Conservation (phyloP, 1,139 yeast genomes). For the Sugiyamaella grinbergsii region DNA sequence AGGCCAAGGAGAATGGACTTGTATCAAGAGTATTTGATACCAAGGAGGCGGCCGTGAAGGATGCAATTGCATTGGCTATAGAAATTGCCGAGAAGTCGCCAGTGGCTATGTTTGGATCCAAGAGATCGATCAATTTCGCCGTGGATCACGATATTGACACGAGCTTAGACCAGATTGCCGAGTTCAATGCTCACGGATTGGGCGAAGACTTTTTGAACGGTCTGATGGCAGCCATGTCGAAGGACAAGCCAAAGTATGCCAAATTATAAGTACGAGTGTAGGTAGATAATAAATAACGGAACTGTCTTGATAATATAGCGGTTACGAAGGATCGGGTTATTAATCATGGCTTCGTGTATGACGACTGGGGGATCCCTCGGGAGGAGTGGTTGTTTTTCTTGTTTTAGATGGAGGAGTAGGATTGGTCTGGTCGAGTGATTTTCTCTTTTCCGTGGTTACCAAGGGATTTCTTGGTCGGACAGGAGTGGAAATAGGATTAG, state of each 20-base stretch:
- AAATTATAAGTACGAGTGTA: conserved; percentile 32
- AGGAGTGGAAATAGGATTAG: too few relatives aligned
- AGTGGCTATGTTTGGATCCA: conserved; percentile 71
- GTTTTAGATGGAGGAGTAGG: background rate
- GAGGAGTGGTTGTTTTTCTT: background rate
- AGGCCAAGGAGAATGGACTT: conserved; percentile 59
- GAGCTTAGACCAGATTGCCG: conserved; percentile 58
- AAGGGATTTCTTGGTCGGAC: too few relatives aligned
- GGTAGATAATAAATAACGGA: background rate
- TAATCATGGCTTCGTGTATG: conserved; percentile 15
- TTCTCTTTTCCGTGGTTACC: too few relatives aligned
- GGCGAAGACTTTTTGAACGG: conserved; percentile 43
- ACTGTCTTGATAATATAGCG: background rate
- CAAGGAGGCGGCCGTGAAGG: conserved; percentile 53
- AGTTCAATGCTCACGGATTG: conserved; percentile 52
- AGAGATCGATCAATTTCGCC: conserved; percentile 57
- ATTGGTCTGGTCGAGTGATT: background rate
- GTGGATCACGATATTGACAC: conserved; percentile 49
- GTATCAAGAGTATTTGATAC: conserved; percentile 53
- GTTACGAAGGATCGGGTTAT: background rate
- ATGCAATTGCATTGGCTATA: conserved; percentile 55
- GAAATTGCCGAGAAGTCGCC: conserved; percentile 52
- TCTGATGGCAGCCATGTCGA: conserved; percentile 37
- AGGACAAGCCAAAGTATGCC: conserved; percentile 38
- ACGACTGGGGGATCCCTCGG: conserved; percentile 2